Conservation (phyloP, 345 rosid species). For the Trapa bicornis region DNA sequence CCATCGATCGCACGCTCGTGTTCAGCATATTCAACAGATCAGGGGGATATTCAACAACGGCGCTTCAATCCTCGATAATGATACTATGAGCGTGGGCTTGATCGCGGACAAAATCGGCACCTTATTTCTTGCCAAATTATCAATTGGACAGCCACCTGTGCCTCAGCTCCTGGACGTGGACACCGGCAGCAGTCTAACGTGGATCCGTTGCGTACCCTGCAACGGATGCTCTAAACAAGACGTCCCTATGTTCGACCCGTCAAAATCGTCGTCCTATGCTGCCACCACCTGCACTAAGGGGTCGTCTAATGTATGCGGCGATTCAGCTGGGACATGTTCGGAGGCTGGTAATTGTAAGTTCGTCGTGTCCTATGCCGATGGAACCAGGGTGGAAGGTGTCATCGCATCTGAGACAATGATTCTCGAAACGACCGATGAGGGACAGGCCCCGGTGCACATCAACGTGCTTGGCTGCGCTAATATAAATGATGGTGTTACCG, state of each 20-base stretch:
- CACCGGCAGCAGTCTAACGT: conserved; percentile 49
- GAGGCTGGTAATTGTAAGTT: conserved; percentile 22
- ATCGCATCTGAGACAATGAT: conserved; percentile 33
- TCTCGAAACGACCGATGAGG: conserved; percentile 28
- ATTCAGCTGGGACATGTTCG: conserved; percentile 14
- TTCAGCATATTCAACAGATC: neutral
- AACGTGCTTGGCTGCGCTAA: conserved; percentile 43
- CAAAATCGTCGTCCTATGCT: conserved; percentile 30
- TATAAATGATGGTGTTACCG: conserved; percentile 25
- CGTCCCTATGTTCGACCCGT: conserved; percentile 27
- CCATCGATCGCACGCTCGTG: neutral
- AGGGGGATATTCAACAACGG: neutral
- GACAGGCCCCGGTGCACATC: conserved; percentile 10
- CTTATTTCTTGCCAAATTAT: conserved; percentile 29
- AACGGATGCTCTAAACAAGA: conserved; percentile 15
- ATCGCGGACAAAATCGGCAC: neutral
- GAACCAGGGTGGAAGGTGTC: conserved; percentile 26
- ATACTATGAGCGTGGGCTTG: neutral
- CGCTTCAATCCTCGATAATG: neutral
- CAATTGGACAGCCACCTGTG: conserved; percentile 48
- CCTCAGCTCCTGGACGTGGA: conserved; percentile 42
- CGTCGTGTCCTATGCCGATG: conserved; percentile 16
- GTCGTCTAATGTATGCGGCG: conserved; percentile 7
- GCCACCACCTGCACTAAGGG: conserved; percentile 20
- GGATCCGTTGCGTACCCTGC: conserved; percentile 50